phyloP scores from a whole-genome alignment of 139 green algal species.

The Haematococcus lacustris region DNA sequence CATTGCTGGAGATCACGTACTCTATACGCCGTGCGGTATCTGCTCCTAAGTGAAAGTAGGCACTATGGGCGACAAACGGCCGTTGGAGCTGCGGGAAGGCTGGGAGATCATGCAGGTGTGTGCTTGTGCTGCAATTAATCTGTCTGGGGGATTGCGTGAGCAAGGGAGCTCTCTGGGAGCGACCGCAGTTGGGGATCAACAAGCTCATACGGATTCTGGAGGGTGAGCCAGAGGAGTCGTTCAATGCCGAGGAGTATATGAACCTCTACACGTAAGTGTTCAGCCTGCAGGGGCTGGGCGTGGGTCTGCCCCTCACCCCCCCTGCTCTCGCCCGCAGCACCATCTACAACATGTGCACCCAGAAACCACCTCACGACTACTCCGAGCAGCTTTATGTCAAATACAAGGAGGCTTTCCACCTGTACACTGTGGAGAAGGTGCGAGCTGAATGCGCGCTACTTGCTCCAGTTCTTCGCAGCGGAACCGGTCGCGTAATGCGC shows the following conservation, averaged over 20 bases:
- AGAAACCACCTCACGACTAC: constrained; percentile 98
- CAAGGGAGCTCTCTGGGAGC: background rate
- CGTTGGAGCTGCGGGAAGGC: background rate
- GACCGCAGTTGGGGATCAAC: constrained; percentile 75
- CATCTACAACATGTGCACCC: constrained; percentile 99
- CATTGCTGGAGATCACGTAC: background rate
- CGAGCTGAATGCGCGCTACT: too few species aligned
- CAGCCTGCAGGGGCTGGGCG: too few species aligned
- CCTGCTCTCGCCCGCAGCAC: constrained; percentile 55
- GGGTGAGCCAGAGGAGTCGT: constrained; percentile 65
- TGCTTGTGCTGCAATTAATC: background rate
- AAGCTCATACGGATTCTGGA: constrained; percentile 94
- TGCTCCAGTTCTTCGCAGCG: too few species aligned
- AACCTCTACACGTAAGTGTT: constrained; percentile 85
- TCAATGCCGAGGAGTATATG: constrained; percentile 96
- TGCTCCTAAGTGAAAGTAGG: background rate
- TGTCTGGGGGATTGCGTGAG: background rate
- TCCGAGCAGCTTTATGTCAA: constrained; percentile 91
- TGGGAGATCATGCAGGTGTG: background rate
- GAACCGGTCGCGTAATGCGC: too few species aligned
- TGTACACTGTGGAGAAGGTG: constrained; percentile 89
- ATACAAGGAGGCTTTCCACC: constrained; percentile 85
- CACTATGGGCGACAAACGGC: background rate
- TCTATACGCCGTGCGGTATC: background rate
- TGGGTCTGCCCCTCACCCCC: too few species aligned